These are phyloP conservation scores for Aspergillus sp. DNA, from an alignment of 2,329 filamentous ascomycete genomes.

Conservation along the genomic window DNA sequence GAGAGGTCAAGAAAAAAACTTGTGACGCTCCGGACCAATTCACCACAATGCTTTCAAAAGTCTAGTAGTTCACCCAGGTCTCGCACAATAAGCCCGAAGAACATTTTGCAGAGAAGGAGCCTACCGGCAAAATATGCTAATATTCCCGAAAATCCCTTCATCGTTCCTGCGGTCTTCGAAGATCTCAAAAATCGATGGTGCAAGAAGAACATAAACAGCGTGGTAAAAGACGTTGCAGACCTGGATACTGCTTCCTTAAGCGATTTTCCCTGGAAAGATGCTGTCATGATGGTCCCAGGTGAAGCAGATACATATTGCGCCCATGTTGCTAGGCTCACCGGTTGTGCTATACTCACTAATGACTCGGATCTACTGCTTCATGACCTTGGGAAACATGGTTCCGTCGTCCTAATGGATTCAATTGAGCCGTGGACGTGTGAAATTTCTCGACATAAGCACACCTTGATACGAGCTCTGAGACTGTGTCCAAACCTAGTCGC, in stretches of 20 bases:
- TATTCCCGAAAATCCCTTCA: conserved; percentile 64
- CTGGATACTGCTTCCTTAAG: conserved; percentile 29
- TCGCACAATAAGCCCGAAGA: conserved; percentile 18
- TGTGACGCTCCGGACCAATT: conserved; percentile 49
- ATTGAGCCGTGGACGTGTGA: conserved; percentile 46
- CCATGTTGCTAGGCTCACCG: conserved; percentile 56
- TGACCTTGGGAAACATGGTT: conserved; percentile 62
- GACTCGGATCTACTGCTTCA: conserved; percentile 85
- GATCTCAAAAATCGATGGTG: conserved; percentile 57
- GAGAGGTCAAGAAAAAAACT: conserved; percentile 60
- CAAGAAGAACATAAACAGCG: conserved; percentile 25
- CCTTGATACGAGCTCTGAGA: conserved; percentile 34
- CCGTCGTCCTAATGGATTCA: conserved; percentile 69
- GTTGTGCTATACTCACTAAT: conserved; percentile 69
- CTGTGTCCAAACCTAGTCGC: conserved; percentile 42
- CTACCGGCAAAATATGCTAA: conserved; percentile 30
- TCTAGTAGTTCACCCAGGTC: conserved; percentile 9
- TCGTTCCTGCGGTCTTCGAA: conserved; percentile 77
- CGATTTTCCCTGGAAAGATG: conserved; percentile 36
- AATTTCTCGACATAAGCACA: conserved; percentile 13
- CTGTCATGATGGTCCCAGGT: conserved; percentile 67
- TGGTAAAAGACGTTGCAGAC: conserved; percentile 19
- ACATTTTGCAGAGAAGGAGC: conserved; percentile 30
- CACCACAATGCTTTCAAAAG: conserved; percentile 29
- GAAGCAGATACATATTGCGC: conserved; percentile 87